Percentiles rank a stretch among this genome's conserved stretches.
Conservation (phyloP, 305 asterid species). For the Solanum hybrid region DNA sequence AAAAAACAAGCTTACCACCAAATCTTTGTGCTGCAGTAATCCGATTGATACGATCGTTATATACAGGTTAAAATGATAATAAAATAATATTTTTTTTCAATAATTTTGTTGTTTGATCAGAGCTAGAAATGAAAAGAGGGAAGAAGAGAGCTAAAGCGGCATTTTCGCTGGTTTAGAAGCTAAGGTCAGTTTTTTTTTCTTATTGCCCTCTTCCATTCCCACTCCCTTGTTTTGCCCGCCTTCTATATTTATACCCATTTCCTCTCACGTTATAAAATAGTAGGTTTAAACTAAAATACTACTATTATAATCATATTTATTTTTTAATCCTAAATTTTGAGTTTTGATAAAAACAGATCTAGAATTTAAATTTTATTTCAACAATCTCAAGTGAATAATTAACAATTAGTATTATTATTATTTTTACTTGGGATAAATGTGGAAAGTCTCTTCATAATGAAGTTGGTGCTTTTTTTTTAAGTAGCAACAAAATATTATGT, state of each 20-base stretch:
- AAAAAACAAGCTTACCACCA: constrained; percentile 51
- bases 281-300: not conserved
- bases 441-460: not conserved
- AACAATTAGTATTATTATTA: not conserved
- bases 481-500: not conserved
- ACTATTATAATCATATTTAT: not conserved
- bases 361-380: not conserved
- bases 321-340: not conserved
- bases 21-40: constrained; percentile 26
- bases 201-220: constrained; percentile 9
- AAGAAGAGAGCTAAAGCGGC: constrained; percentile 26
- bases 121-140: not conserved
- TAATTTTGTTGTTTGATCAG: not conserved
- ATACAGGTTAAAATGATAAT: not conserved
- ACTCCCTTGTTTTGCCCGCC: constrained; percentile 18
- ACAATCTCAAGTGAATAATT: not conserved
- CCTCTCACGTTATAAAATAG: not conserved
- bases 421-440: not conserved
- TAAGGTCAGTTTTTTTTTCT: constrained; percentile 14
- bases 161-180: constrained; percentile 27
- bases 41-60: not conserved
- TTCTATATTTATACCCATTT: constrained; percentile 12
- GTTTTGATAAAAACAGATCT: not conserved
- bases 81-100: not conserved
- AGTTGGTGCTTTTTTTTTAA: not conserved